Base-by-base conservation (phyloP, 495 filamentous ascomycete species). In the Schizothecium vesticola region DNA sequence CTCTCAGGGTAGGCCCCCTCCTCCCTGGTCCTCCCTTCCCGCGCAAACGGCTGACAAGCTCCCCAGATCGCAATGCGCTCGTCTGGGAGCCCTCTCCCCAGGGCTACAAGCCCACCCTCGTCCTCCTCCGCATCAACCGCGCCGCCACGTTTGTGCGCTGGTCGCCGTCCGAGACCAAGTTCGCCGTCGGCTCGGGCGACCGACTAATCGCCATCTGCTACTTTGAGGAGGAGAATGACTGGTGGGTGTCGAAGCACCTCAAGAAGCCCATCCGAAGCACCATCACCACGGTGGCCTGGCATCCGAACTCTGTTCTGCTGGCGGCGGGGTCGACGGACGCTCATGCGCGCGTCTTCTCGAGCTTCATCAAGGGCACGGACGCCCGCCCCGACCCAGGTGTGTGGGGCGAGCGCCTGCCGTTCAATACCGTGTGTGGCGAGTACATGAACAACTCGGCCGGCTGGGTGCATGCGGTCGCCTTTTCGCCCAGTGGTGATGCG, bases 191-290 rank as follows among this genome's bases (percentile, higher is more conserved):
- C 66, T 97, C 94, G 43, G 95, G 95, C 68, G 95, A 96, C 69
- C 87, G 96, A 65, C 89, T 96, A 65, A 97, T 99, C 73, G 92
- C 95, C n/a, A 87, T 97, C 72, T 99, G 95, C 84, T 97, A 97
- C 83, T 99, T 98, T 71, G 95, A 99, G 74, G 90, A 95, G 75
- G 96, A 98, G 80, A 97, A 98, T 77, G 92, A 98, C 82, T 98
- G 96, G 96, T 99, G 95, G 95, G 94, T 98, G 8, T 97, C 93
- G 43, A 99, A 98, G 84, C 95, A 99, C 79, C 79, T 99, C 67
- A 97, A 97, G 86, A 98, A 97, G 83, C 95, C 96, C 7, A 95
- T 98, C 73, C 91, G 95, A 63, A 94, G 91, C 74, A 99, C 95
- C 59, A 92, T 99, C 72, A 97, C 95, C 56, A 92, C 91, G 1